phyloP scores from a whole-genome alignment of 768 basidiomycete species.

The Mycena indigotica region DNA sequence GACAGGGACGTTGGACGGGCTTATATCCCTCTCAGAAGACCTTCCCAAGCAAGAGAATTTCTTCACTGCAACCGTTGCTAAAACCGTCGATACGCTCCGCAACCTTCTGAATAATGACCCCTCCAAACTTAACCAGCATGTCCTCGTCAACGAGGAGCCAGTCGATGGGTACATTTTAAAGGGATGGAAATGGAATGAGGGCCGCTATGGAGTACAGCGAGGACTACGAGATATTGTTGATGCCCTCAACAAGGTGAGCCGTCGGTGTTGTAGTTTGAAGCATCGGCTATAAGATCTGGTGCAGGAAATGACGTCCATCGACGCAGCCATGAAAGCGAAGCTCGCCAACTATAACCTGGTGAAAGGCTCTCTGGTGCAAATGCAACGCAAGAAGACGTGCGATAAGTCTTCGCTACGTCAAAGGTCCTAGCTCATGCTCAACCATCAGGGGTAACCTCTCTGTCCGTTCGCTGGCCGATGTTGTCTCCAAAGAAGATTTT shows the following conservation, averaged over 20 bases:
- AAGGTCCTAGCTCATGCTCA: conserved; percentile 14
- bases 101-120: conserved; percentile 89
- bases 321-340: conserved; percentile 92
- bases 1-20: conserved; percentile 92
- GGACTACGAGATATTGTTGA: conserved; percentile 86
- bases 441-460: conserved; percentile 87
- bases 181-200: conserved; percentile 92
- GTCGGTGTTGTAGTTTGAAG: background rate
- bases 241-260: conserved; percentile 74
- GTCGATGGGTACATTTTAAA: conserved; percentile 80
- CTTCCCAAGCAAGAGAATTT: conserved; percentile 88
- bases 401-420: conserved; percentile 14
- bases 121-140: conserved; percentile 70
- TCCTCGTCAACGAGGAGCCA: conserved; percentile 75
- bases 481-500: conserved; percentile 81
- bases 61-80: conserved; percentile 88
- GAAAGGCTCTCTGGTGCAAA: conserved; percentile 87
- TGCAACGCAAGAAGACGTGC: conserved; percentile 94
- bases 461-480: conserved; percentile 79
- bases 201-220: conserved; percentile 83
- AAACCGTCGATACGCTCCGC: conserved; percentile 91
- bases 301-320: conserved; percentile 93
- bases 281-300: conserved; percentile 13
- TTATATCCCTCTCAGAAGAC: conserved; percentile 88
- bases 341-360: conserved; percentile 89